Evolutionary conservation across 345 rosid genomes (phyloP), one percentile per base, ranked within the genome.

Genomic region (Acer negundo): DNA sequence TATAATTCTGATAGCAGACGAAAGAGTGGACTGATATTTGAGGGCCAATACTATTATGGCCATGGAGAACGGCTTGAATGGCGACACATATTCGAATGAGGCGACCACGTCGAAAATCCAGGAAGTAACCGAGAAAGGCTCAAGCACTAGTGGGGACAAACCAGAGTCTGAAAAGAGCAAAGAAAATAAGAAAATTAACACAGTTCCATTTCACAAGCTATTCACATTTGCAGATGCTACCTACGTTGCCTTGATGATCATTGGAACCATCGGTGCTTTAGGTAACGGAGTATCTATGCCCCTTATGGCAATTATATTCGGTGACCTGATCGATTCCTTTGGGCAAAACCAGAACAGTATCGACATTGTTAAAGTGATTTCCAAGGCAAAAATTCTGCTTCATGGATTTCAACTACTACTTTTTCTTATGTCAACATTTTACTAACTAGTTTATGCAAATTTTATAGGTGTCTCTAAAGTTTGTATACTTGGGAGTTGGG

Each of bases 401-500:
- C 46, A 9, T 42, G 46, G 9, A 42, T 42, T 42, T 10, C 46
- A 42, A 9, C 10, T 9, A 0, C n/a, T n/a, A n/a, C n/a, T 8
- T 1, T 74, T 56, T 67, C n/a, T 75, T 75, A n/a, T 31, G 61
- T 51, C 12, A 62, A 68, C 58, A 70, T 46, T 69, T 26, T 53
- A 17, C 42, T 49, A n/a, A 56, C 46, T 61, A 35, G 13, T 28
- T 23, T 7, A n/a, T 35, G 42, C 62, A 11, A 81, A 69, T 61
- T n/a, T 73, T 73, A 53, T 70, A 95, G 98, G 90, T 92, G n/a
- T 64, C 92, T 75, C 68, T 95, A 69, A 92, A 88, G 77, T 90
- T 90, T 84, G 87, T 93, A 35, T 95, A 90, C 86, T 84, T 95
- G 87, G 98, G 87, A 58, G 24, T 95, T 40, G 97, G 92, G 65